These are phyloP conservation scores for Fusarium albosuccineum DNA, from an alignment of 2,329 filamentous ascomycete genomes.

Conservation along the genomic window DNA sequence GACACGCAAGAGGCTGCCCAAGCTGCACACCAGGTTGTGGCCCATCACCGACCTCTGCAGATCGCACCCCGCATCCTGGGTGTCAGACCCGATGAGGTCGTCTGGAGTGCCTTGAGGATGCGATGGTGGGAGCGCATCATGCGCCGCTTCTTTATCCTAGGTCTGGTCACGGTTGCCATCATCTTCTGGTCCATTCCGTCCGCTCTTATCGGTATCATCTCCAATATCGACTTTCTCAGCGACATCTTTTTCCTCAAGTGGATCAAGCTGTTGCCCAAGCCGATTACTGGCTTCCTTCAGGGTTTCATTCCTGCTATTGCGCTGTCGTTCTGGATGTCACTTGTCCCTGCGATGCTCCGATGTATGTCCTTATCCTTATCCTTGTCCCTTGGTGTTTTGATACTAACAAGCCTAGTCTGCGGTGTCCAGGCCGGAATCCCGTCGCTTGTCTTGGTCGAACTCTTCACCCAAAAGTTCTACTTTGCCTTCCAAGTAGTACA, in stretches of 20 bases:
- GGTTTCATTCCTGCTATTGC: constrained; percentile 85
- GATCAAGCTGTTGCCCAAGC: constrained; percentile 75
- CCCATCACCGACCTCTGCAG: constrained; percentile 87
- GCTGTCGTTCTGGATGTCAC: constrained; percentile 85
- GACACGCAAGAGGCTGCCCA: constrained; percentile 85
- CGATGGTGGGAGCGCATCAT: constrained; percentile 88
- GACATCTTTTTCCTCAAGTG: constrained; percentile 78
- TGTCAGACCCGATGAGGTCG: constrained; percentile 82
- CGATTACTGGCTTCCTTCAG: constrained; percentile 85
- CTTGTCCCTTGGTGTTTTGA: not conserved
- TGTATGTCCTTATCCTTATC: constrained; percentile 42
- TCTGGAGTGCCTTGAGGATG: constrained; percentile 88
- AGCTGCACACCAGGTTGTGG: constrained; percentile 85
- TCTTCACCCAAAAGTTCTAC: constrained; percentile 92
- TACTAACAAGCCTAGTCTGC: constrained; percentile 65
- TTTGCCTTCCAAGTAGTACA: constrained; percentile 93
- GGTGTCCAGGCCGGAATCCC: constrained; percentile 85
- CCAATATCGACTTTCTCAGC: constrained; percentile 81
- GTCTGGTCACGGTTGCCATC: constrained; percentile 81
- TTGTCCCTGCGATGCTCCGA: constrained; percentile 86
- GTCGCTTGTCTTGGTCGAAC: constrained; percentile 82
- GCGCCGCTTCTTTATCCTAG: constrained; percentile 75
- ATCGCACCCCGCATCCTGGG: constrained; percentile 90
- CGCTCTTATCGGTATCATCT: constrained; percentile 85
- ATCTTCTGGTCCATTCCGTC: constrained; percentile 87